Evolutionary conservation across 2,329 filamentous ascomycete species (phyloP), one percentile per base, ranked within the genome.

Genomic region (Fusarium bulbicola): DNA sequence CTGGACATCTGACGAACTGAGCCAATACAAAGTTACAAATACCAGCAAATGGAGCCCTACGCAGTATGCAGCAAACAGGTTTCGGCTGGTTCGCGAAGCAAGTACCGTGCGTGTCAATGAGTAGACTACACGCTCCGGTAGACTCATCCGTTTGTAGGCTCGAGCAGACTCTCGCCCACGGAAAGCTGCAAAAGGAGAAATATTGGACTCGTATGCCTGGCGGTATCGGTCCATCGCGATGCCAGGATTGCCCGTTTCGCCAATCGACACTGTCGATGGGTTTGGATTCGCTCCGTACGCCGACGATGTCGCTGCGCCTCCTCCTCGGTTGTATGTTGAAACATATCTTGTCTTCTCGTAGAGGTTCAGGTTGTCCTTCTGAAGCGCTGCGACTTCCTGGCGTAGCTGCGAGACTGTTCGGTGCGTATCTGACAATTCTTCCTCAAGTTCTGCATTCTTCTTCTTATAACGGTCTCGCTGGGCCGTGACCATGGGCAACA

Each of bases 311-410:
- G 85, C 83, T 34, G 89, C 87, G 11, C 87, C 87, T 20, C 88
- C 89, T 50, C 89, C 89, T 59, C 95, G 91, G 81, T 92, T 97
- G 85, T 98, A 99, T 6, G 94, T 95, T 12, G 95, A 97, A 30
- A 98, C 91, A 80, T 99, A 99, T 75, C 96, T 91, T 24, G 95
- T 97, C 87, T 98, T 99, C 82, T 99, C 96, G 81, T 99, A 99
- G 13, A 99, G 87, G 77, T 93, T 95, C 40, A 99, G 87, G 80
- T 99, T 99, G 82, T 99, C 96, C 81, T 95, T 97, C 80, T 99
- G 97, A 45, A 99, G 86, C 4, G 95, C 94, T 11, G 95, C 92
- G 68, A 98, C 91, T 81, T 99, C 96, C 77, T 97, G 94, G 47
- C 96, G 91, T 52, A 99, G 86, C 40, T 95, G 92, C 26, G 95